Conservation (phyloP, 2,329 filamentous ascomycete genomes). For the Cladophialophora exuberans region DNA sequence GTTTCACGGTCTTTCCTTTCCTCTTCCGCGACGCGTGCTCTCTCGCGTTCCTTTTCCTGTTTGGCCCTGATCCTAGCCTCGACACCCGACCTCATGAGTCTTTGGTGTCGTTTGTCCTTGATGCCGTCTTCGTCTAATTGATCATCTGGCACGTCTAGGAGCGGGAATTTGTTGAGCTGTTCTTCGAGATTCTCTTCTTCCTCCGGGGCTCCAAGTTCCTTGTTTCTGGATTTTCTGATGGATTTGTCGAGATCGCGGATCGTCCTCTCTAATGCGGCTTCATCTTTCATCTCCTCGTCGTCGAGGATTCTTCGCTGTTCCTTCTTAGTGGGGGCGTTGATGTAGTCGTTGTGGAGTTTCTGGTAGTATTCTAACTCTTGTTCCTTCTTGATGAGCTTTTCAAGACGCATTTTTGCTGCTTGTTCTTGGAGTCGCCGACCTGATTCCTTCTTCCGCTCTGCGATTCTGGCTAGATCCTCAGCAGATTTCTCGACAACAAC, state of each 20-base stretch:
- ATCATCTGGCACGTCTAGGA: slow-evolving; percentile 88
- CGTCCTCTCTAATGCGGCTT: slow-evolving; percentile 78
- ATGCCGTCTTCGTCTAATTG: slow-evolving; percentile 87
- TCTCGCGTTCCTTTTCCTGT: slow-evolving; percentile 92
- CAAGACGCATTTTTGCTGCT: slow-evolving; percentile 93
- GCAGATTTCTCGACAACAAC: slow-evolving; percentile 88
- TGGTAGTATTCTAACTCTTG: slow-evolving; percentile 94
- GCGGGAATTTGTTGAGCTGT: slow-evolving; percentile 72
- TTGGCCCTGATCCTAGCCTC: slow-evolving; percentile 93
- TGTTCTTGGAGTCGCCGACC: slow-evolving; percentile 91
- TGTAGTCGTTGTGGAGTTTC: slow-evolving; percentile 71
- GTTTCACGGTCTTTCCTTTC: slow-evolving; percentile 81
- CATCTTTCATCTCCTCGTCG: slow-evolving; percentile 88
- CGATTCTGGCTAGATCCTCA: slow-evolving; percentile 86
- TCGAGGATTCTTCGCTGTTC: slow-evolving; percentile 85
- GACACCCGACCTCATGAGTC: slow-evolving; percentile 90
- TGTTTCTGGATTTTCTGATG: slow-evolving; percentile 86
- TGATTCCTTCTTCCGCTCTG: slow-evolving; percentile 93
- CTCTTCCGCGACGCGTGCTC: slow-evolving; percentile 79
- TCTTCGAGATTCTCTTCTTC: slow-evolving; percentile 75
- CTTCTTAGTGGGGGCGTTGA: slow-evolving; percentile 75
- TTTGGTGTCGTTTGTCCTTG: slow-evolving; percentile 91
- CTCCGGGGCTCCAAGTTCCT: slow-evolving; percentile 85
- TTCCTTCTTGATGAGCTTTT: slow-evolving; percentile 94
- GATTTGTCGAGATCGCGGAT: slow-evolving; percentile 89